Evolutionary conservation across 2,329 filamentous ascomycete species (phyloP), one percentile per base, ranked within the genome.

Genomic region (Xylariaceae sp.): DNA sequence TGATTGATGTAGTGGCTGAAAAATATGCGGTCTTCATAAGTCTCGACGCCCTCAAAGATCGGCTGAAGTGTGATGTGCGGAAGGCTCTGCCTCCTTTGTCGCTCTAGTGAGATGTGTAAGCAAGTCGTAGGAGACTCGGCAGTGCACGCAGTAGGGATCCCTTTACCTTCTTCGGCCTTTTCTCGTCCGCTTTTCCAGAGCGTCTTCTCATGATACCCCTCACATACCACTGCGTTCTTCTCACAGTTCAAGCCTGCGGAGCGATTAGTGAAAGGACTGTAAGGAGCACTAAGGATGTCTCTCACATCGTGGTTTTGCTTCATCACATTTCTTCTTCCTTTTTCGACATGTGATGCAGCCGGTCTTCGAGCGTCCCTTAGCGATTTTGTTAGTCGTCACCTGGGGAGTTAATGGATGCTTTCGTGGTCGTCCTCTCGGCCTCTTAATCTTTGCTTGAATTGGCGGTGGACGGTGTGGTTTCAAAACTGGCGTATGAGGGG

Each of bases 211-310:
- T 90, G 89, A 67, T 96, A 96, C 10, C 92, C 92, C 73, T 96
- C 91, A 68, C 92, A 96, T 10, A 92, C 84, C 10, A 96, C 90
- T 7, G 91, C 91, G 70, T 96, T 96, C 79, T 96, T 96, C 73
- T 94, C 88, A 67, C 92, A 96, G 65, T 95, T 95, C 72, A 91
- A 80, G 64, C 89, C 88, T 91, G 51, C 59, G 70, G 23, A 64
- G 24, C 11, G 11, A 35, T 59, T 42, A 59, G 50, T 36, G 26
- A 42, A 36, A 16, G 23, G 20, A 24, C 30, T 16, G 18, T 15
- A 8, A 33, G 24, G 8, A n/a, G 32, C 26, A 24, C 48, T 40
- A 35, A 51, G 46, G 26, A 18, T 8, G 9, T 24, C 44, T 57
- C 50, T 59, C 32, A 87, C 84, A 88, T 67, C 81, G 76, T 41